Percentiles rank a stretch among this genome's conserved stretches.
phyloP scores from a whole-genome alignment of 768 basidiomycete species.

The Trametes villosa region DNA sequence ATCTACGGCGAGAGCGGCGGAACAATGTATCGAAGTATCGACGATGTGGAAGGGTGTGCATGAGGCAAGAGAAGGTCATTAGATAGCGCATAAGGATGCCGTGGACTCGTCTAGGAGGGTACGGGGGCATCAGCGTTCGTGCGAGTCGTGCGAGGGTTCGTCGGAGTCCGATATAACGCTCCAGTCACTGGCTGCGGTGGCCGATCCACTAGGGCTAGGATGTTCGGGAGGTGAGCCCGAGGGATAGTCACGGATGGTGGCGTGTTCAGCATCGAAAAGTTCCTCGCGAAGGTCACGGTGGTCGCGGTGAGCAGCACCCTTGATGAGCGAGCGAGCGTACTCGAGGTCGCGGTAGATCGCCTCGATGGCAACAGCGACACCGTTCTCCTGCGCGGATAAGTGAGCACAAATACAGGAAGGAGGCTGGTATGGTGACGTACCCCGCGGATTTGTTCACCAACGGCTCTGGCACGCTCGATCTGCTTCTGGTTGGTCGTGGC shows the following conservation, averaged over 20 bases:
- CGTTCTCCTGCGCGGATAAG: conserved; percentile 73
- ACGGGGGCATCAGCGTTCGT: conserved; percentile 3
- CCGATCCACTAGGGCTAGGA: conserved; percentile 29
- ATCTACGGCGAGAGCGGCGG: conserved; percentile 6
- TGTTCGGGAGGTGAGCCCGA: conserved; percentile 24
- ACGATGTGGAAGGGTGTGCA: not conserved
- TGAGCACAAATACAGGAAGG: not conserved
- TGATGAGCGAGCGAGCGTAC: conserved; percentile 88
- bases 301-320: conserved; percentile 43
- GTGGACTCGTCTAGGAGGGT: conserved; percentile 2
- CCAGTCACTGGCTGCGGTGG: conserved; percentile 71
- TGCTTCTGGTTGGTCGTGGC: conserved; percentile 92
- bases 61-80: not conserved
- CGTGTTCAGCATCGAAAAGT: conserved; percentile 40
- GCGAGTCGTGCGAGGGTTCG: conserved; percentile 13
- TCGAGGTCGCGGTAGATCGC: conserved; percentile 96
- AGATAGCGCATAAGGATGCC: conserved; percentile 16
- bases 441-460: conserved; percentile 87
- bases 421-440: conserved; percentile 46
- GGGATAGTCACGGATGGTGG: conserved; percentile 36
- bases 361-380: conserved; percentile 92
- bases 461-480: conserved; percentile 78
- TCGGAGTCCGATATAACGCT: conserved; percentile 84
- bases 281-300: conserved; percentile 24
- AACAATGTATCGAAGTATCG: not conserved